These are phyloP conservation scores for Thraustotheca clavata DNA, from an alignment of 352 stramenopile genomes.

Conservation along the genomic window DNA sequence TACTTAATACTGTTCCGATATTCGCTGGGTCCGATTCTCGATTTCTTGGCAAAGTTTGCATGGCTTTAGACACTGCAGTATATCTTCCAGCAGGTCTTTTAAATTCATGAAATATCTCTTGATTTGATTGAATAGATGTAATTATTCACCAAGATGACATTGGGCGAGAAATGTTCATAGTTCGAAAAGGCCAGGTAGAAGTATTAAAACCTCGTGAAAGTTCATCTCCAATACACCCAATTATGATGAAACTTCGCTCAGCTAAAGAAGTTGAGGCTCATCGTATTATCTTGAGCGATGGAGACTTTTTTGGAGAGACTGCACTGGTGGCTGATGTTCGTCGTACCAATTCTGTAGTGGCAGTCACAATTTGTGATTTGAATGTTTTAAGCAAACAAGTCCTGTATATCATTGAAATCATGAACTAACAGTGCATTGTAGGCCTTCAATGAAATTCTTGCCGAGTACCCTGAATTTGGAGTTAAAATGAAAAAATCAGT, in stretches of 20 bases:
- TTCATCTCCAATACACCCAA: no score
- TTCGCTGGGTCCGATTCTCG: slow-evolving; percentile 61
- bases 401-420: neutral
- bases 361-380: slow-evolving; percentile 70
- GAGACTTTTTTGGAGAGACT: slow-evolving; percentile 71
- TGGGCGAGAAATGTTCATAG: slow-evolving; percentile 82
- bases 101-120: no score
- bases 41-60: slow-evolving; percentile 64
- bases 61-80: slow-evolving; percentile 64
- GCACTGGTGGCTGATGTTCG: slow-evolving; percentile 71
- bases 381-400: slow-evolving; percentile 64
- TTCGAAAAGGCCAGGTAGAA: slow-evolving; percentile 73
- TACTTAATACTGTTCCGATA: slow-evolving; percentile 69
- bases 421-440: neutral
- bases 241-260: no score
- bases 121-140: no score
- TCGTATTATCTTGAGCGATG: slow-evolving; percentile 60
- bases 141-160: slow-evolving; percentile 80
- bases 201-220: slow-evolving; percentile 34
- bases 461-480: slow-evolving; percentile 68
- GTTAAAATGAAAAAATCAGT: slow-evolving; percentile 74
- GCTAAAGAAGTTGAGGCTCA: no score
- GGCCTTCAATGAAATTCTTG: slow-evolving; percentile 72
- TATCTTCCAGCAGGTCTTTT: slow-evolving; percentile 56
- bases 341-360: slow-evolving; percentile 63